phyloP scores from a whole-genome alignment of 2,329 filamentous ascomycete genomes.

The Magnaporthales sp. region DNA sequence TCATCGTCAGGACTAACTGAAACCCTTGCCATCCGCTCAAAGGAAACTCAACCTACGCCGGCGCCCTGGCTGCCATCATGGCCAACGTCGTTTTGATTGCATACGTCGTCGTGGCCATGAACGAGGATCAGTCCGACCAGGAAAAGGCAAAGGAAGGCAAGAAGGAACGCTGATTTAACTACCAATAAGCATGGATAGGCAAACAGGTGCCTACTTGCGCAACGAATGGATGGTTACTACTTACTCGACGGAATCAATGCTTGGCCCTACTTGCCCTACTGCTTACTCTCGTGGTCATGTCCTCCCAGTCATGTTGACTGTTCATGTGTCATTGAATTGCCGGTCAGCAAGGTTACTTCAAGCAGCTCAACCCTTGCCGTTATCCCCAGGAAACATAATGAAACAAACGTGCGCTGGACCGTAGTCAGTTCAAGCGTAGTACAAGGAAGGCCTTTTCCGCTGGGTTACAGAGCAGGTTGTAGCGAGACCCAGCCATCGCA shows the following conservation, averaged over 20 bases:
- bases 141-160: constrained; percentile 36
- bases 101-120: constrained; percentile 90
- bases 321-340: not conserved
- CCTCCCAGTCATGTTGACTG: not conserved
- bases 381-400: not conserved
- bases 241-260: not conserved
- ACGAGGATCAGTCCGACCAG: constrained; percentile 60
- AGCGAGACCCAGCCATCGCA: not conserved
- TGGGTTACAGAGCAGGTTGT: not conserved
- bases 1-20: not conserved
- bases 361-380: not conserved
- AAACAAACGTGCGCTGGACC: not conserved
- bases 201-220: not conserved
- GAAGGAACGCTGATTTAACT: constrained; percentile 34
- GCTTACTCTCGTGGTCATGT: not conserved
- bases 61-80: constrained; percentile 75
- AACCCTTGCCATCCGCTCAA: not conserved
- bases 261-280: not conserved
- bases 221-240: not conserved
- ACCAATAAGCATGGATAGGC: not conserved
- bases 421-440: too few relatives aligned
- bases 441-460: not conserved
- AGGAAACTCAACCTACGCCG: constrained; percentile 87
- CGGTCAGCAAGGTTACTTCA: not conserved
- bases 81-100: constrained; percentile 84